Evolutionary conservation across 2,329 filamentous ascomycete genomes (phyloP), one percentile per base, ranked within the genome.

Genomic region (Dryadomyces quercivorus): DNA sequence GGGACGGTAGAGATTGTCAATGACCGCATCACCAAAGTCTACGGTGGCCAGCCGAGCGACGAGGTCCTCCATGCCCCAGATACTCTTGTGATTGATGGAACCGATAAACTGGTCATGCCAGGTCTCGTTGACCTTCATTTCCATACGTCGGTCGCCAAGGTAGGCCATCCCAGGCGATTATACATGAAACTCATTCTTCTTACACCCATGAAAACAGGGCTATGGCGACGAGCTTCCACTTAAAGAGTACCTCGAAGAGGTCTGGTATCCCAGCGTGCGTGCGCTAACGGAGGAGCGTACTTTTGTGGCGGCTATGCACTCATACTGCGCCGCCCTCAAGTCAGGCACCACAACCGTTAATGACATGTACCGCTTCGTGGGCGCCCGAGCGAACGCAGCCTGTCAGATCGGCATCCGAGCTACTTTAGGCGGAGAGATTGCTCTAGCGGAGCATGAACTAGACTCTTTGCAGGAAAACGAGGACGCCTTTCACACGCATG

Each of bases 281-380:
- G 45, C 52, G 10, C 38, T 53, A 45, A 53, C 34, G 2, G 21
- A 18, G 8, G 45, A 53, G 34, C 52, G 52, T 2, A 20, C 52
- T 4, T 31, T 12, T 10, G 34, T 49, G 9, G 52, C 44, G 2
- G 52, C 52, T 1, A 34, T 50, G 52, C 52, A 54, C 46, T 54
- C 52, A 16, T 54, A 54, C 52, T 50, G 46, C n/a, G 47, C 52
- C 9, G 52, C 52, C 1, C 46, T 54, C 52, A 50, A 54, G 38
- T 21, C 52, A 12, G 52, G 52, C 38, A 54, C 52, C 21, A 54
- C 52, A 7, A 46, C 52, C 22, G 52, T 54, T 21, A 54, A 54
- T 38, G 52, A 54, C 52, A 54, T 54, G 52, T 54, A 54, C 52
- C 52, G 52, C 1, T 54, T 54, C n/a, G 40, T 50, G 3, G 52